Conservation (phyloP, 768 basidiomycete species). For the Gelatoporia subvermispora region DNA sequence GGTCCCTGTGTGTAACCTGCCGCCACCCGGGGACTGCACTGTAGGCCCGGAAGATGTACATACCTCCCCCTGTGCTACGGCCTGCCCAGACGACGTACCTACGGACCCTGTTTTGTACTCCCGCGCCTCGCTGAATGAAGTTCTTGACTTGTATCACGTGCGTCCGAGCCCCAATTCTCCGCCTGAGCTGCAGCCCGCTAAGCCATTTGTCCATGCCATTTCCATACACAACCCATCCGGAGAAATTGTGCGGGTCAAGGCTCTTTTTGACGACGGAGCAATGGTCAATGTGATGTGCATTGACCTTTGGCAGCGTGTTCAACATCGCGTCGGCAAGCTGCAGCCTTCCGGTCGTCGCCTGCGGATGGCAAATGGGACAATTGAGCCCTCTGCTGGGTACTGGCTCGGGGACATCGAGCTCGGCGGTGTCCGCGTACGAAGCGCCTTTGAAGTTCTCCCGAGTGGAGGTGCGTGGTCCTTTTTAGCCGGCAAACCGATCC, state of each 20-base stretch:
- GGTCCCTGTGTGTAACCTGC: not conserved
- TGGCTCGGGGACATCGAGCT: constrained; percentile 8
- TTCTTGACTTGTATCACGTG: not conserved
- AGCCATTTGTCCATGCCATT: not conserved
- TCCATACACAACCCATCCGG: not conserved
- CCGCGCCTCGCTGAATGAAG: not conserved
- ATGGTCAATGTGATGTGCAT: constrained; percentile 26
- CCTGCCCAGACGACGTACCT: too few species aligned
- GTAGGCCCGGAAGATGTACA: too few species aligned
- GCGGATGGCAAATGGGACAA: constrained; percentile 28
- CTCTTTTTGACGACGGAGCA: constrained; percentile 27
- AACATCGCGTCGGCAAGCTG: constrained; percentile 6
- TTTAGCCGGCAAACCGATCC: constrained; percentile 8
- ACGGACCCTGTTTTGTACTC: not conserved
- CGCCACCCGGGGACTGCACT: not conserved
- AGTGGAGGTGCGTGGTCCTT: constrained; percentile 7
- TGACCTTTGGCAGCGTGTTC: not conserved
- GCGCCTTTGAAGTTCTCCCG: constrained; percentile 7
- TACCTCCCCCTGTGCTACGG: too few species aligned
- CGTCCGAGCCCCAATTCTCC: too few species aligned
- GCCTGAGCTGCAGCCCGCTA: not conserved
- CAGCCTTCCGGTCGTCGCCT: constrained; percentile 16
- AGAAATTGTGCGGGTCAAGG: not conserved
- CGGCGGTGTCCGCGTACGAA: not conserved
- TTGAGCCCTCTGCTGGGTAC: constrained; percentile 1